These are phyloP conservation scores for Nyssa sinensis DNA, from an alignment of 148 eudicot species.

Conservation along the genomic window DNA sequence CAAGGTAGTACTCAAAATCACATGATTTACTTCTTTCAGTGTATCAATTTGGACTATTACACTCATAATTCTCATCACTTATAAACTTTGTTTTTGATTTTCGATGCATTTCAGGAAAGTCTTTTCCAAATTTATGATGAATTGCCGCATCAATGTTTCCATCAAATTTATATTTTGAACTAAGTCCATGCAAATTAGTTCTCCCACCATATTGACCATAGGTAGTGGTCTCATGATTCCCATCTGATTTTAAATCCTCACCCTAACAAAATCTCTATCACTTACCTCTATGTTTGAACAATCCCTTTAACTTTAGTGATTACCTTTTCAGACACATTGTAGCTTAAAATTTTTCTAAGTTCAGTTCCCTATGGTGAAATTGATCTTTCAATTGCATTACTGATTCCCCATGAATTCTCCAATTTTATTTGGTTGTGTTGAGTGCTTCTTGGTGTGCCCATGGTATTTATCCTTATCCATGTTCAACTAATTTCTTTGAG, in stretches of 20 bases:
- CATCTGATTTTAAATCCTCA: conserved; percentile 1
- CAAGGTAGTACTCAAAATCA: conserved; percentile 6
- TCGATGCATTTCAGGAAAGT: neutral
- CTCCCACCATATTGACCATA: neutral
- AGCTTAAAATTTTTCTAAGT: neutral
- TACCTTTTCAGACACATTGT: too few species aligned
- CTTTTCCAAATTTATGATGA: neutral
- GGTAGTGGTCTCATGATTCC: neutral
- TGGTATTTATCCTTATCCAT: conserved; percentile 1
- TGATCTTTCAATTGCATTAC: neutral
- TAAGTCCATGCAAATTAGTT: conserved; percentile 2
- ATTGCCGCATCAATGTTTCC: neutral
- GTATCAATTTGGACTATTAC: neutral
- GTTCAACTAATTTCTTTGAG: conserved; percentile 13
- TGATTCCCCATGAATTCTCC: conserved; percentile 14
- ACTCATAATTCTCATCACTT: conserved; percentile 2
- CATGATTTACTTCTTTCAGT: conserved; percentile 9
- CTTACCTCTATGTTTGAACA: neutral
- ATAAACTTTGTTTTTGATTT: neutral
- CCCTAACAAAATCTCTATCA: conserved; percentile 10
- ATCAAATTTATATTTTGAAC: neutral
- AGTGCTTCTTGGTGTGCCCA: conserved; percentile 18
- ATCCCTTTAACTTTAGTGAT: too few species aligned
- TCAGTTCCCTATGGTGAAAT: conserved; percentile 9
- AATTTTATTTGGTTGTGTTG: conserved; percentile 19